These are phyloP conservation scores for Tagetes erecta DNA, from an alignment of 129 eudicot species.

Conservation along the genomic window DNA sequence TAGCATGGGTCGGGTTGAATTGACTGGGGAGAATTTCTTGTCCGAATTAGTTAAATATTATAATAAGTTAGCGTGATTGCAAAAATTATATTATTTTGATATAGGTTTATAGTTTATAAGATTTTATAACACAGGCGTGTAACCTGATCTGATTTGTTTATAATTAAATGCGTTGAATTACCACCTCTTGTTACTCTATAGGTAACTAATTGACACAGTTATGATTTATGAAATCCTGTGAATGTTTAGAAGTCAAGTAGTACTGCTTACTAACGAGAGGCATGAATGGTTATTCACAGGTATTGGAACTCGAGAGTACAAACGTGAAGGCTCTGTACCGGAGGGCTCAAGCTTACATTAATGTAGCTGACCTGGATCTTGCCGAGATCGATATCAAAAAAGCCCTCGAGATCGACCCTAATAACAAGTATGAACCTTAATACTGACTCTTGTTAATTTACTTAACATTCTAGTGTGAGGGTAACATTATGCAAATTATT, in stretches of 20 bases:
- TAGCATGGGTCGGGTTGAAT: background rate
- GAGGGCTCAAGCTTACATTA: slow-evolving; percentile 91
- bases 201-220: background rate
- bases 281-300: slow-evolving; percentile 32
- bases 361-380: slow-evolving; percentile 76
- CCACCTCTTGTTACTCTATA: background rate
- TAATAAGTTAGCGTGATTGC: background rate
- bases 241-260: background rate
- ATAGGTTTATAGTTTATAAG: background rate
- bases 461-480: slow-evolving; percentile 4
- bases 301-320: slow-evolving; percentile 77
- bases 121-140: background rate
- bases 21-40: background rate
- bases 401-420: slow-evolving; percentile 91
- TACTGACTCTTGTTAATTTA: background rate
- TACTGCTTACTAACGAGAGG: background rate
- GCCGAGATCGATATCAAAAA: slow-evolving; percentile 89
- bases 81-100: background rate
- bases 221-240: background rate
- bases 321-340: slow-evolving; percentile 92
- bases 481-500: background rate
- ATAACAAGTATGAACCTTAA: slow-evolving; percentile 54
- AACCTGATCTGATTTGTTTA: background rate
- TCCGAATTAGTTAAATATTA: background rate
- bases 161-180: background rate